Evolutionary conservation across 176 grass and related monocot genomes (phyloP), one percentile per base, ranked within the genome.

Genomic region (Aegilops tauschii): DNA sequence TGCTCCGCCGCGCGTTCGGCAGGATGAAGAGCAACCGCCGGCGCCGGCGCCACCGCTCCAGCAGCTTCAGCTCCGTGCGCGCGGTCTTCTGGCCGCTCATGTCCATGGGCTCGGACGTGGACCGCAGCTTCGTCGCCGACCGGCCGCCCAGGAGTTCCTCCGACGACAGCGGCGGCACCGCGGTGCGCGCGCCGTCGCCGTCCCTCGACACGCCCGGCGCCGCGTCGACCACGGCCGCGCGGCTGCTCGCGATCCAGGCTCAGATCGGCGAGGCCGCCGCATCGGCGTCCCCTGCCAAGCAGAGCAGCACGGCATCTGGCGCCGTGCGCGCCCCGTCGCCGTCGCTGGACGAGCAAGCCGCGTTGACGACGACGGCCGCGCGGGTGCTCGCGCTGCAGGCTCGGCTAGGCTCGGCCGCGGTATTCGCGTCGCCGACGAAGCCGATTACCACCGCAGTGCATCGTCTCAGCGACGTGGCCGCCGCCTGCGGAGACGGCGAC

Each of bases 51-150:
- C 74, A 56, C 34, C 80, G 87, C 0, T 30, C 84, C 64, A 40
- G 87, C 74, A 87, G 82, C 72, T 96, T 96, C 87, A 92, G 87
- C 34, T 96, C 94, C 27, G 75, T 96, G 4, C 91, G 90, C 50
- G 94, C 94, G 0, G 84, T 96, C 4, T 93, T 96, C 89, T 96
- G 94, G 94, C 94, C 94, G 17, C 81, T 96, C 30, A 91, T 90
- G 85, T 93, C 94, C 2, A 90, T 96, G 87, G 81, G 89, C 0
- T 96, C 91, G 4, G 94, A 96, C 2, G 63, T 61, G 63, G 80
- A 92, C 77, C 83, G 63, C 34, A 25, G 44, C 80, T 74, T 73
- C 39, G 49, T 17, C 77, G 37, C 13, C 36, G 63, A 54, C 65
- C 30, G 12, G 17, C 77, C 72, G 37, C 81, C 84, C 2, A 9